Conservation (phyloP, 345 rosid species). For the Gossypium arboreum region DNA sequence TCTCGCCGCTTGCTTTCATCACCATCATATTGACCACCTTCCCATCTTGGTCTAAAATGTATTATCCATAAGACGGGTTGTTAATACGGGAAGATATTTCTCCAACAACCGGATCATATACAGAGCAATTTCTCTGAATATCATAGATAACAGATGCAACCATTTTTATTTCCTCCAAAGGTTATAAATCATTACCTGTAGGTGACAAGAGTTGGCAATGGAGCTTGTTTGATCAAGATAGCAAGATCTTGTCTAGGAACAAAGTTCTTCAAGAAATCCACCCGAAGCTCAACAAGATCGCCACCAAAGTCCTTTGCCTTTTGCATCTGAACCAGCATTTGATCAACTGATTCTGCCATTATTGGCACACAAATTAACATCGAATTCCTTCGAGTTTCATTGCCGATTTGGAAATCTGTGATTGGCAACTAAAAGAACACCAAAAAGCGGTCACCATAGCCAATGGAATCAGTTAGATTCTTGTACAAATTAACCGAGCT, state of each 20-base stretch:
- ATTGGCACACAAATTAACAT: conserved; percentile 46
- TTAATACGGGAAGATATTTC: not conserved
- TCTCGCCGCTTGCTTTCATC: conserved; percentile 41
- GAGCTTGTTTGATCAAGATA: conserved; percentile 43
- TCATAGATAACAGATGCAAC: not conserved
- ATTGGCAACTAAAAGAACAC: conserved; percentile 31
- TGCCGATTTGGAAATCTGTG: conserved; percentile 30
- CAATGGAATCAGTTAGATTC: not conserved
- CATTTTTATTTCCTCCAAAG: not conserved
- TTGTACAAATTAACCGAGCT: not conserved
- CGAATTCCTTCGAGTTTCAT: conserved; percentile 41
- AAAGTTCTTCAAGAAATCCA: conserved; percentile 53
- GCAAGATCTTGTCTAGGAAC: conserved; percentile 46
- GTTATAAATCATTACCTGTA: conserved; percentile 34
- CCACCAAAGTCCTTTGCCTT: conserved; percentile 52
- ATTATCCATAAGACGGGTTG: conserved; percentile 13
- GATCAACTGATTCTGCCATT: conserved; percentile 53
- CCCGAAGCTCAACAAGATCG: conserved; percentile 51
- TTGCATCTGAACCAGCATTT: conserved; percentile 40
- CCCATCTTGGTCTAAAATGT: conserved; percentile 53
- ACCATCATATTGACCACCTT: conserved; percentile 61
- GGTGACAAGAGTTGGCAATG: conserved; percentile 56
- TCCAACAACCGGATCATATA: not conserved
- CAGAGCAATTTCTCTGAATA: not conserved
- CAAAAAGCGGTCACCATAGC: not conserved